A percentile compares a stretch with the other conserved stretches of the same genome.
Conservation (phyloP, 2,329 filamentous ascomycete species). For the Aspergillus sp. region DNA sequence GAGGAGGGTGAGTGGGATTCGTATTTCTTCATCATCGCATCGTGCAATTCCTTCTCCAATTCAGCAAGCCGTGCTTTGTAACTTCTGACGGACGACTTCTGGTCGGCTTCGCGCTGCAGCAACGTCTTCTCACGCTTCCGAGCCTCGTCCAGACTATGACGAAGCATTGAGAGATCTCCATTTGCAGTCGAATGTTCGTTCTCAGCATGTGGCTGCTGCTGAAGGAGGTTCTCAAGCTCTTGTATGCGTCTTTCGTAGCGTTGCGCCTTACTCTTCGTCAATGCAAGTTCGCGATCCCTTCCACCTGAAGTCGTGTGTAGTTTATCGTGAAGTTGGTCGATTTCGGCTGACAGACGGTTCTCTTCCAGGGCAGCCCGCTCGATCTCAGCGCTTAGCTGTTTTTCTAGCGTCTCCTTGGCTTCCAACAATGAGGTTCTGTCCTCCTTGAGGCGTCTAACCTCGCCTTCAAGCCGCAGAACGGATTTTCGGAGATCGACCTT, state of each 20-base stretch:
- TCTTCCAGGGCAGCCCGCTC: slow-evolving; percentile 68
- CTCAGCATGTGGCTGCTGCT: slow-evolving; percentile 52
- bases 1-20: slow-evolving; percentile 56
- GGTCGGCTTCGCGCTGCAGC: slow-evolving; percentile 64
- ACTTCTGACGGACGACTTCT: slow-evolving; percentile 63
- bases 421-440: slow-evolving; percentile 62
- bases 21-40: slow-evolving; percentile 57
- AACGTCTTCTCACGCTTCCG: slow-evolving; percentile 67
- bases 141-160: slow-evolving; percentile 63
- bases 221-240: slow-evolving; percentile 55
- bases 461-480: slow-evolving; percentile 68
- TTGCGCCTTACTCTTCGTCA: slow-evolving; percentile 62
- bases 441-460: slow-evolving; percentile 65
- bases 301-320: slow-evolving; percentile 42
- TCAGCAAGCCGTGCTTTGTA: slow-evolving; percentile 67
- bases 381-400: slow-evolving; percentile 66
- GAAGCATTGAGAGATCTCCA: slow-evolving; percentile 61
- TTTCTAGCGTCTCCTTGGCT: slow-evolving; percentile 62
- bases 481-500: slow-evolving; percentile 67
- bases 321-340: slow-evolving; percentile 55
- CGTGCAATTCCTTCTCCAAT: slow-evolving; percentile 67
- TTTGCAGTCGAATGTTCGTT: slow-evolving; percentile 35
- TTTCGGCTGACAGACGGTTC: slow-evolving; percentile 55
- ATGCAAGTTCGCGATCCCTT: slow-evolving; percentile 51
- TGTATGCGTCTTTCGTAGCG: slow-evolving; percentile 62